phyloP scores from a whole-genome alignment of 2,329 filamentous ascomycete genomes.

The Dryadomyces quercivorus region DNA sequence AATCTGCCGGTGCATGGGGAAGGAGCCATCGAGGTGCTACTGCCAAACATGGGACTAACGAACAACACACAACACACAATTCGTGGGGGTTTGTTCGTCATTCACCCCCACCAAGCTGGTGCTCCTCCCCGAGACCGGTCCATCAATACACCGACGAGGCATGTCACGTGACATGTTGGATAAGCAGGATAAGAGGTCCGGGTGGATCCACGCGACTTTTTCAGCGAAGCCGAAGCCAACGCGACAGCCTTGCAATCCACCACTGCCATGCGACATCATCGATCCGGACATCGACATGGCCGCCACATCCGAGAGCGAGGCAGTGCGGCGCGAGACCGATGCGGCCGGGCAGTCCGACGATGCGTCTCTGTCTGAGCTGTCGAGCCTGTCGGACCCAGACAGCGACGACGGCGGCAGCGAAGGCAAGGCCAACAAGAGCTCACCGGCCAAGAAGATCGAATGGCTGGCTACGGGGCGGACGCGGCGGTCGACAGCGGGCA shows the following conservation, averaged over 20 bases:
- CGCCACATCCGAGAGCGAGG: background rate
- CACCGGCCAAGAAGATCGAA: constrained; percentile 31
- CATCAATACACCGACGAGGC: too few relatives aligned
- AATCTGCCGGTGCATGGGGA: background rate
- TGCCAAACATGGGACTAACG: background rate
- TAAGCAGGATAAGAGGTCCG: background rate
- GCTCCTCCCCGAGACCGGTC: too few relatives aligned
- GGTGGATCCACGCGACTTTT: background rate
- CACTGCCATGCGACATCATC: background rate
- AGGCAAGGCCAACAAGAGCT: background rate
- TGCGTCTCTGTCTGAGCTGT: background rate
- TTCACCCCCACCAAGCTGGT: background rate
- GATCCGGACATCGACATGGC: background rate
- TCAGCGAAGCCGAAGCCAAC: background rate
- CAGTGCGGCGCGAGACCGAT: background rate
- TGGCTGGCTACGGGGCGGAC: constrained; percentile 63
- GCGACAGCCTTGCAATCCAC: too few relatives aligned
- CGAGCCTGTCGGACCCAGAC: constrained; percentile 2
- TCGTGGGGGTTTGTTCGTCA: background rate
- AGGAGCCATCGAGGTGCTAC: background rate
- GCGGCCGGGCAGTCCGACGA: background rate
- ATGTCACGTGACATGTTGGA: background rate
- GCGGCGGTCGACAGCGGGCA: constrained; percentile 72
- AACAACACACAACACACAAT: background rate
- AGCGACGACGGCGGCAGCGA: background rate